Percentiles rank a stretch among this genome's conserved stretches.
phyloP scores from a whole-genome alignment of 495 filamentous ascomycete genomes.

The Penicillium longicatenatum region DNA sequence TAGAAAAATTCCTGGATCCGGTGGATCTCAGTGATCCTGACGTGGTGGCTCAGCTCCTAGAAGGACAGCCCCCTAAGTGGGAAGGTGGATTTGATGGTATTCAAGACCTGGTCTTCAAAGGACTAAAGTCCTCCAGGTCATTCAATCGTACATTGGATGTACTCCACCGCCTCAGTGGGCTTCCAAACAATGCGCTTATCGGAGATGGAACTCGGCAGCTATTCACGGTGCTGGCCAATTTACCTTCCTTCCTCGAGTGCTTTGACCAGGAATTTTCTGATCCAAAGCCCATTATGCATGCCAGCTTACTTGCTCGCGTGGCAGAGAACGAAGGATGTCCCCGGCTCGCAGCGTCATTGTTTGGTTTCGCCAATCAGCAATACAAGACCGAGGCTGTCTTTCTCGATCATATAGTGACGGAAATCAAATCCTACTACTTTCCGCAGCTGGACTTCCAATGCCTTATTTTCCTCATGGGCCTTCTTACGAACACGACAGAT shows the following conservation, averaged over 20 bases:
- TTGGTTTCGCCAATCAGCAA: conserved; percentile 66
- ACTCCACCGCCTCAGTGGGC: conserved; percentile 72
- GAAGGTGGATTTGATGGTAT: conserved; percentile 87
- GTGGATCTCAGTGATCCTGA: conserved; percentile 74
- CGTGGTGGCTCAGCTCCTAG: conserved; percentile 68
- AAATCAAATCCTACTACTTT: conserved; percentile 78
- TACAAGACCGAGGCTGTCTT: conserved; percentile 79
- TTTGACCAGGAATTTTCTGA: conserved; percentile 68
- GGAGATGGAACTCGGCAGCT: conserved; percentile 80
- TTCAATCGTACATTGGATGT: conserved; percentile 74
- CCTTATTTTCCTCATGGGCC: conserved; percentile 86
- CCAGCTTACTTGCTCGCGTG: conserved; percentile 66
- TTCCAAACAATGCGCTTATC: conserved; percentile 80
- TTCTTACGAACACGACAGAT: conserved; percentile 81
- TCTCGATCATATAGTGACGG: conserved; percentile 69
- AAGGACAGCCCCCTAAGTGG: conserved; percentile 83
- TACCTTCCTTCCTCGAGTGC: conserved; percentile 81
- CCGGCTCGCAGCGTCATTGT: conserved; percentile 55
- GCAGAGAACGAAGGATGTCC: conserved; percentile 66
- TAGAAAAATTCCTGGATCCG: conserved; percentile 83
- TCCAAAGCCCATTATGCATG: conserved; percentile 57
- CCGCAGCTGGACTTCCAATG: conserved; percentile 81
- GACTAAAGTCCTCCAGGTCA: conserved; percentile 81
- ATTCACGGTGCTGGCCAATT: conserved; percentile 82
- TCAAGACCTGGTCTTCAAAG: conserved; percentile 84